Conservation (phyloP, 208 protist genomes). For the Porcisia hertigi region DNA sequence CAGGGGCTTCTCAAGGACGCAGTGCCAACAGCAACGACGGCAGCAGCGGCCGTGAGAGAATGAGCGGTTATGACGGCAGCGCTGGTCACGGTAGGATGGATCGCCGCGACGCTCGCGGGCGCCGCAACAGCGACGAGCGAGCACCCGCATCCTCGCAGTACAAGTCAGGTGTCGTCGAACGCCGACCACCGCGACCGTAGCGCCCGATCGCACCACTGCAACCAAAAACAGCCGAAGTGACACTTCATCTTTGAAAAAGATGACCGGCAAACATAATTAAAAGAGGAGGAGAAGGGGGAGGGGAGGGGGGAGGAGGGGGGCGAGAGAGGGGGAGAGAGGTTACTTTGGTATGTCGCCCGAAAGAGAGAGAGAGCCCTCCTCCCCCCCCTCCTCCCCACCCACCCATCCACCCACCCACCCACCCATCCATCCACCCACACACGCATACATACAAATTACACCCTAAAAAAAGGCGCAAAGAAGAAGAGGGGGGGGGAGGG, state of each 20-base stretch:
- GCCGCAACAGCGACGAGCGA: neutral
- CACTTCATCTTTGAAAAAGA: neutral
- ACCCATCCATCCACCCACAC: neutral
- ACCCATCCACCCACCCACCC: neutral
- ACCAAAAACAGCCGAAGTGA: neutral
- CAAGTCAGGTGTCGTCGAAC: neutral
- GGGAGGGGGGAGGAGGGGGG: neutral
- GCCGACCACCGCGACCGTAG: neutral
- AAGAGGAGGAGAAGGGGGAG: neutral
- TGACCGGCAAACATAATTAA: neutral
- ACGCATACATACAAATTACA: conserved; percentile 8
- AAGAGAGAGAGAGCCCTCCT: too few species aligned
- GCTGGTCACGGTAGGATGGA: neutral
- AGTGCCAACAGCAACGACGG: neutral
- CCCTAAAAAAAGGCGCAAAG: too few species aligned
- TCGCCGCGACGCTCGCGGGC: neutral
- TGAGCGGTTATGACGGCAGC: neutral
- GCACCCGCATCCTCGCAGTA: neutral
- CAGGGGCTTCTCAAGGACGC: neutral
- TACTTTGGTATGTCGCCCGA: too few species aligned
- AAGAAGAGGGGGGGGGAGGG: too few species aligned
- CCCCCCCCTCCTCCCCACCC: too few species aligned
- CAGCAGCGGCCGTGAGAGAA: neutral
- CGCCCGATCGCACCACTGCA: neutral
- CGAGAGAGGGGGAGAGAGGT: too few species aligned